Conservation (phyloP, 768 basidiomycete genomes). For the Gymnopilus dilepis region DNA sequence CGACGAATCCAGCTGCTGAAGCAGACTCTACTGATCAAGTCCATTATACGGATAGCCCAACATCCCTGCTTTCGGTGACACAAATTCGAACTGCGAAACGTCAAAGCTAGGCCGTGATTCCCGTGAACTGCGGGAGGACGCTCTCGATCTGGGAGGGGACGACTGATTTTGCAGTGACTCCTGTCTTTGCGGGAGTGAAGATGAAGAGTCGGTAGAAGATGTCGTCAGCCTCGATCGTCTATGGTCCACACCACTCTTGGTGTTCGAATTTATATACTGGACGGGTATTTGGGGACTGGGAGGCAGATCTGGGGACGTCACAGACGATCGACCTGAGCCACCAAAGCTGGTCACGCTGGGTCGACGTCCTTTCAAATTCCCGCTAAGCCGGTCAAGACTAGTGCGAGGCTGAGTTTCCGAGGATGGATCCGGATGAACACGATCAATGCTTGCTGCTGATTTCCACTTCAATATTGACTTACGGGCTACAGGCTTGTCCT, state of each 20-base stretch:
- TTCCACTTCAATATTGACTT: slow-evolving; percentile 82
- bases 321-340: slow-evolving; percentile 40
- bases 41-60: slow-evolving; percentile 64
- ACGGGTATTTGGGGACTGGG: slow-evolving; percentile 68
- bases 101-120: slow-evolving; percentile 62
- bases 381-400: slow-evolving; percentile 45
- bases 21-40: slow-evolving; percentile 44
- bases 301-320: slow-evolving; percentile 53
- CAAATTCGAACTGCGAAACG: slow-evolving; percentile 69
- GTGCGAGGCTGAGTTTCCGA: slow-evolving; percentile 39
- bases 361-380: slow-evolving; percentile 42
- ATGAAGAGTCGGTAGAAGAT: slow-evolving; percentile 39
- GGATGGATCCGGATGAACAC: slow-evolving; percentile 30
- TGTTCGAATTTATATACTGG: slow-evolving; percentile 40
- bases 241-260: slow-evolving; percentile 30
- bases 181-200: slow-evolving; percentile 34
- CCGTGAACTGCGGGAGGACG: slow-evolving; percentile 48
- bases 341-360: slow-evolving; percentile 52
- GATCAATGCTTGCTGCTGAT: slow-evolving; percentile 28
- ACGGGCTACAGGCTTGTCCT: slow-evolving; percentile 52
- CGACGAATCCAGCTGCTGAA: slow-evolving; percentile 10
- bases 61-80: slow-evolving; percentile 53
- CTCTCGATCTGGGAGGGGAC: slow-evolving; percentile 42
- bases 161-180: slow-evolving; percentile 18
- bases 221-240: slow-evolving; percentile 38